Evolutionary conservation across 1,139 yeast genomes (phyloP).

Genomic region (Sugiyamaella xylanicola): DNA sequence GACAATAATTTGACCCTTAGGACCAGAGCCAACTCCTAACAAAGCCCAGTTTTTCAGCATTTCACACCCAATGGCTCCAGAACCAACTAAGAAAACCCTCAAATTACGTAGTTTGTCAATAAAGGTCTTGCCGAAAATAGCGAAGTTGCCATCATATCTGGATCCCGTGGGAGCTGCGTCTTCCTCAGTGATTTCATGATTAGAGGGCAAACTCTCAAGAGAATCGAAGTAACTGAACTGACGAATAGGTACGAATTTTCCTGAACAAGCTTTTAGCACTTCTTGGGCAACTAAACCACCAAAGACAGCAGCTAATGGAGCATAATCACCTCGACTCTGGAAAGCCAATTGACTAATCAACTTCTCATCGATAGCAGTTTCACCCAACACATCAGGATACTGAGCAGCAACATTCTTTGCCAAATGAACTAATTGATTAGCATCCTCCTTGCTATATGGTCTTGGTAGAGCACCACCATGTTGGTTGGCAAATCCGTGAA

Average conservation of each 20-base stretch:
- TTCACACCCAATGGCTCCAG: constrained; percentile 99
- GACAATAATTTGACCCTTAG: constrained; percentile 76
- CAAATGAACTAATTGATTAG: constrained; percentile 62
- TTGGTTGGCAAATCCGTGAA: constrained; percentile 68
- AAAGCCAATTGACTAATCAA: constrained; percentile 71
- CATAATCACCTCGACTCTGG: constrained; percentile 90
- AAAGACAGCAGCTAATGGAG: constrained; percentile 84
- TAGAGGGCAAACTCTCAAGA: constrained; percentile 79
- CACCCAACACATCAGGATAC: constrained; percentile 60
- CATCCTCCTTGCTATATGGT: constrained; percentile 76
- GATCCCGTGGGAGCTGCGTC: constrained; percentile 74
- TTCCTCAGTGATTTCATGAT: constrained; percentile 62
- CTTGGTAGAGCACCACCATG: constrained; percentile 71
- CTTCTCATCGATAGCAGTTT: constrained; percentile 61
- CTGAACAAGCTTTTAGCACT: constrained; percentile 90
- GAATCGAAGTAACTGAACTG: constrained; percentile 95
- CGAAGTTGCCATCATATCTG: constrained; percentile 91
- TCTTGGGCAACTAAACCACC: constrained; percentile 98
- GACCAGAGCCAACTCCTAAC: constrained; percentile 93
- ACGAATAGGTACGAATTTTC: constrained; percentile 87
- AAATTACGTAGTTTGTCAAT: constrained; percentile 74
- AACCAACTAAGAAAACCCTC: constrained; percentile 87
- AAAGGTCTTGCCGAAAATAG: constrained; percentile 83
- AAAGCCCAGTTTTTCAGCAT: constrained; percentile 98
- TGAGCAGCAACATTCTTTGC: constrained; percentile 63